These are phyloP conservation scores for Eucalyptus regnans DNA, from an alignment of 345 rosid species.

Conservation along the genomic window DNA sequence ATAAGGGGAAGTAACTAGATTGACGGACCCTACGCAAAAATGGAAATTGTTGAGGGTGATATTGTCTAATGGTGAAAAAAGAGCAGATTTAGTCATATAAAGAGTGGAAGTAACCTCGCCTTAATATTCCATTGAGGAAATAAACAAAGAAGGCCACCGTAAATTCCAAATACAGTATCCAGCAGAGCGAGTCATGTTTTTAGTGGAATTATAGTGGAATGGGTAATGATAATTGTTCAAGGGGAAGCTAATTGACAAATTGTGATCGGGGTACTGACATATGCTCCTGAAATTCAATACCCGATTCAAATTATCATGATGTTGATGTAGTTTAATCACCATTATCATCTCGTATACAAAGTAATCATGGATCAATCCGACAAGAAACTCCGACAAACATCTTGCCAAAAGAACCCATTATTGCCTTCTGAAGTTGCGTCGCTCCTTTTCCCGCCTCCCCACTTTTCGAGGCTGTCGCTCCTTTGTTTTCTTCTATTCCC, in stretches of 20 bases:
- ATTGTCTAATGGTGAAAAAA: neutral
- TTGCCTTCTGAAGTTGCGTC: neutral
- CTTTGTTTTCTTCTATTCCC: neutral
- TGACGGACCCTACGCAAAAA: neutral
- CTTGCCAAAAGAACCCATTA: neutral
- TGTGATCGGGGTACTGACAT: neutral
- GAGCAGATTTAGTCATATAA: neutral
- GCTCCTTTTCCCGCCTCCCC: neutral
- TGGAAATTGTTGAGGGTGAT: neutral
- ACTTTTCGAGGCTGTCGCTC: neutral
- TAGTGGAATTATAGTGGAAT: neutral
- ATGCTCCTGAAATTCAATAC: neutral
- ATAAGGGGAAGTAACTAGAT: neutral
- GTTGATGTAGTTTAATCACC: neutral
- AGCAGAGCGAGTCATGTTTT: neutral
- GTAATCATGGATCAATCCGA: neutral
- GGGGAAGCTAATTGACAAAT: neutral
- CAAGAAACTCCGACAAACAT: neutral
- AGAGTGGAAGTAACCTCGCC: neutral
- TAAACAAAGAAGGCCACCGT: neutral
- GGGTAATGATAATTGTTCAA: neutral
- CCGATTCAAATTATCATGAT: neutral
- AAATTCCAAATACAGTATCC: neutral
- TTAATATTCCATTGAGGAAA: neutral
- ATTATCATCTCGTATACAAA: neutral